A percentile compares a stretch with the other conserved stretches of the same genome.
These are phyloP conservation scores for Leccinum uliginosum DNA, from an alignment of 768 basidiomycete genomes.

Conservation along the genomic window DNA sequence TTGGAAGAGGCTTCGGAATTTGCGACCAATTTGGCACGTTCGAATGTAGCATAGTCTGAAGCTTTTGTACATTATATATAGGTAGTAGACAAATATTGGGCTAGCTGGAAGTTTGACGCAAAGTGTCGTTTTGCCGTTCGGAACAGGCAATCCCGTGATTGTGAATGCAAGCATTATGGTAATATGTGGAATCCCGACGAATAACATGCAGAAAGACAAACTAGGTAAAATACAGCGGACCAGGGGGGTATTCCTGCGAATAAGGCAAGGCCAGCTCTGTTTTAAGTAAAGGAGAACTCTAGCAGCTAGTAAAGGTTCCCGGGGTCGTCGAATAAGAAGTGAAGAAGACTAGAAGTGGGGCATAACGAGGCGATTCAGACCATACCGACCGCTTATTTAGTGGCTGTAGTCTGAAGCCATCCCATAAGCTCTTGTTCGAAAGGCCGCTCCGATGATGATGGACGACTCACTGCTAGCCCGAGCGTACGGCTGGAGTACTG, in stretches of 20 bases:
- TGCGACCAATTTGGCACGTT: background rate
- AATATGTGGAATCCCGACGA: constrained; percentile 32
- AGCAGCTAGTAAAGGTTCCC: constrained; percentile 26
- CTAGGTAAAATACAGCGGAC: constrained; percentile 40
- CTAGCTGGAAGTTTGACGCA: background rate
- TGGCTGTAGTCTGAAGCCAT: constrained; percentile 34
- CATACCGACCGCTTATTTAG: constrained; percentile 24
- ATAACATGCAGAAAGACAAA: constrained; percentile 33
- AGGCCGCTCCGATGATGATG: constrained; percentile 32
- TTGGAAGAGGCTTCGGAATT: constrained; percentile 11
- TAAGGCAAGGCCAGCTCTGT: constrained; percentile 34
- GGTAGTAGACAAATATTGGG: background rate
- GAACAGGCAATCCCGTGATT: constrained; percentile 21
- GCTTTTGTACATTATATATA: constrained; percentile 4
- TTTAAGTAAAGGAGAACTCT: constrained; percentile 24
- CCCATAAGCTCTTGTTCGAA: constrained; percentile 35
- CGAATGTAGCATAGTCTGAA: background rate
- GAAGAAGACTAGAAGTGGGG: background rate
- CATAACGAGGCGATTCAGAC: constrained; percentile 11
- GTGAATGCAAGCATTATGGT: constrained; percentile 37
- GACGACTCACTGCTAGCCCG: constrained; percentile 60
- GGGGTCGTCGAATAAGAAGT: constrained; percentile 9
- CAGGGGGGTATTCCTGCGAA: constrained; percentile 34
- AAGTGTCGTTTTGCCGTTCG: background rate
- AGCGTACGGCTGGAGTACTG: constrained; percentile 74